A percentile compares a stretch with the other conserved stretches of the same genome.
Evolutionary conservation across 352 stramenopile genomes (phyloP).

Genomic region (Phytopythium mirpurense): DNA sequence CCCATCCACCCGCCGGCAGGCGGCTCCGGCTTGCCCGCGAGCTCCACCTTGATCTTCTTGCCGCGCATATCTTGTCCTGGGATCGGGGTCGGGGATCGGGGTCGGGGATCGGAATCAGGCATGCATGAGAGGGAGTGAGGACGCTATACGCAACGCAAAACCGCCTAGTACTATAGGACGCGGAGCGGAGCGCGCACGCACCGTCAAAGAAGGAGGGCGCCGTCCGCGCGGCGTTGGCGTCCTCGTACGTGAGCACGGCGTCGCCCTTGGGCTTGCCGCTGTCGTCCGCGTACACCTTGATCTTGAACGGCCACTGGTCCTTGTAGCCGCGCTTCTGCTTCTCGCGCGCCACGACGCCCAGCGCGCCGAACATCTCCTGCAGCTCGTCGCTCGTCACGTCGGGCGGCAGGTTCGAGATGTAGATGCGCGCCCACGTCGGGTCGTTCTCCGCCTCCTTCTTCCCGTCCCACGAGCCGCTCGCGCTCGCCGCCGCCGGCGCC

Average conservation of each 20-base stretch:
- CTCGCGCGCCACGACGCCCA: constrained; percentile 76
- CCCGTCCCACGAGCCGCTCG: constrained; percentile 55
- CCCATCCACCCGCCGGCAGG: constrained; percentile 67
- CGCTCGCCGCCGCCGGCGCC: constrained; percentile 27
- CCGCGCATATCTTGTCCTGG: constrained; percentile 66
- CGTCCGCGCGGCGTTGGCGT: constrained; percentile 74
- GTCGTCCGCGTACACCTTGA: constrained; percentile 85
- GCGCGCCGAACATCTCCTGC: constrained; percentile 81
- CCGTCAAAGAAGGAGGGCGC: constrained; percentile 83
- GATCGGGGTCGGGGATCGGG: not conserved
- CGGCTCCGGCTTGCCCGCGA: constrained; percentile 77
- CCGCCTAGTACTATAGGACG: too few species aligned
- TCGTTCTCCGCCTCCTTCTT: constrained; percentile 77
- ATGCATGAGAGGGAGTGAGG: too few species aligned
- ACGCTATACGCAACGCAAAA: too few species aligned
- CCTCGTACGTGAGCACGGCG: constrained; percentile 82
- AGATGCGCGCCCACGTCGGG: constrained; percentile 80
- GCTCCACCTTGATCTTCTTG: constrained; percentile 83
- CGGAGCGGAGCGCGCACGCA: too few species aligned
- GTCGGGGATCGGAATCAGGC: too few species aligned
- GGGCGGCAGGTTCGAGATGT: constrained; percentile 79
- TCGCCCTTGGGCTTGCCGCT: constrained; percentile 72
- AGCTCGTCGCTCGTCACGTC: constrained; percentile 77
- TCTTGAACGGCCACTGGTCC: constrained; percentile 89
- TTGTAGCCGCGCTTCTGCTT: constrained; percentile 88